These are phyloP conservation scores for Salvia splendens DNA, from an alignment of 257 asterid genomes.

Conservation along the genomic window DNA sequence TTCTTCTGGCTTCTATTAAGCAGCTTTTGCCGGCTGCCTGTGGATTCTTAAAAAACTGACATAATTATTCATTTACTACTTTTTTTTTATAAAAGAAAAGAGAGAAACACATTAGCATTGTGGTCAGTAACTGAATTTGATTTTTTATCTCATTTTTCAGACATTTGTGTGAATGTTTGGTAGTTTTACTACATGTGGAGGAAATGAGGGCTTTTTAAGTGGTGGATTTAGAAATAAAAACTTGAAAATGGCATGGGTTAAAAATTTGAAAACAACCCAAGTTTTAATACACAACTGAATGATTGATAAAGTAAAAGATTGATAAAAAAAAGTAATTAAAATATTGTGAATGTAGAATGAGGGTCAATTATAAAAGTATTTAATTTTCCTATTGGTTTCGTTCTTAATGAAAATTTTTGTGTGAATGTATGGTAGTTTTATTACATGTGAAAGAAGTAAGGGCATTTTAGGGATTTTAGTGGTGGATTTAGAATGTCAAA, in stretches of 20 bases:
- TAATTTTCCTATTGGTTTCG: too few relatives aligned
- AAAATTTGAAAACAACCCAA: too few relatives aligned
- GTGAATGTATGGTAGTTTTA: not conserved
- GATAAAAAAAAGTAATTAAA: too few relatives aligned
- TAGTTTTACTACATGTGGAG: slow-evolving; percentile 13
- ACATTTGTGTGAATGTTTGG: slow-evolving; percentile 1
- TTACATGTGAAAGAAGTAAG: slow-evolving; percentile 10
- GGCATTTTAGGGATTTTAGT: slow-evolving; percentile 31
- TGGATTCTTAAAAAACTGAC: slow-evolving; percentile 39
- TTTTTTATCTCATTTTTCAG: not conserved
- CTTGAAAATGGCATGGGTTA: too few relatives aligned
- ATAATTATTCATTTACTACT: slow-evolving; percentile 38
- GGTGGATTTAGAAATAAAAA: not conserved
- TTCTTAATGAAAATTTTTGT: too few relatives aligned
- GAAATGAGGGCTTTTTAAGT: slow-evolving; percentile 24
- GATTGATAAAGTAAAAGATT: too few relatives aligned
- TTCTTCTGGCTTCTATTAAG: slow-evolving; percentile 48
- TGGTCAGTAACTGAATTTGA: not conserved
- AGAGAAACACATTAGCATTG: not conserved
- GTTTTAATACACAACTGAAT: too few relatives aligned
- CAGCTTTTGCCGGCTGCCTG: slow-evolving; percentile 87
- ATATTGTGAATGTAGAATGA: too few relatives aligned
- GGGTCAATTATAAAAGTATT: too few relatives aligned
- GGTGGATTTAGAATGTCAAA: slow-evolving; percentile 14
- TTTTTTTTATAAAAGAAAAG: slow-evolving; percentile 20